These are phyloP conservation scores for Priceomyces melissophilus DNA, from an alignment of 805 yeast genomes.

Conservation along the genomic window DNA sequence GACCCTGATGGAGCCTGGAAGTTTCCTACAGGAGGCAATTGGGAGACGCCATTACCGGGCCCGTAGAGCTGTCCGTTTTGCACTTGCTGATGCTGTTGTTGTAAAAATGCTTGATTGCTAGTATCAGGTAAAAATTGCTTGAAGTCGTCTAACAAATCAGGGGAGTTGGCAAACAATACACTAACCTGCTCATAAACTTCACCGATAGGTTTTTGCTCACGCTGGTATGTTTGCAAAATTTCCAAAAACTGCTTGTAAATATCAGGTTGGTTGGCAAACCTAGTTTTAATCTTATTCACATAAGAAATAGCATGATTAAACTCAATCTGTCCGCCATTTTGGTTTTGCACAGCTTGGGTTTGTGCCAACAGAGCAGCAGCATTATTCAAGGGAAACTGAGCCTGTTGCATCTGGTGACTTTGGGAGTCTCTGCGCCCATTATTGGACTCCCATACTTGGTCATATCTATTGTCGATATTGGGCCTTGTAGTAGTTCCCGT, in stretches of 20 bases:
- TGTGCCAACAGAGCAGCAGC: slow-evolving; percentile 7
- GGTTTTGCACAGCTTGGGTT: slow-evolving; percentile 7
- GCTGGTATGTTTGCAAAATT: slow-evolving; percentile 92
- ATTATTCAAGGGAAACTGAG: slow-evolving; percentile 2
- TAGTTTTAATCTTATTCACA: slow-evolving; percentile 92
- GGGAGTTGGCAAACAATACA: slow-evolving; percentile 82
- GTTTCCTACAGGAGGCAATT: slow-evolving; percentile 85
- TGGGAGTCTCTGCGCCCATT: slow-evolving; percentile 8
- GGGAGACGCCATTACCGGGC: slow-evolving; percentile 32
- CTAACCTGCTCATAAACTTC: slow-evolving; percentile 96
- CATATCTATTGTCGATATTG: slow-evolving; percentile 35
- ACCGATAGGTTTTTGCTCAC: slow-evolving; percentile 91
- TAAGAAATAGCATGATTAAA: slow-evolving; percentile 96
- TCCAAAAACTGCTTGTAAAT: slow-evolving; percentile 93
- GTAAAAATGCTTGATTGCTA: slow-evolving; percentile 32
- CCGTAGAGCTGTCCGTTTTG: slow-evolving; percentile 23
- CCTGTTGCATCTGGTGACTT: slow-evolving; percentile 4
- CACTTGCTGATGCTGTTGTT: slow-evolving; percentile 13
- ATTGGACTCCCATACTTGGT: slow-evolving; percentile 25
- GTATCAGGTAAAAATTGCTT: slow-evolving; percentile 93
- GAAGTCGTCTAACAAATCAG: slow-evolving; percentile 91
- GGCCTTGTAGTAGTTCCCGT: slow-evolving; percentile 79
- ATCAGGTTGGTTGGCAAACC: slow-evolving; percentile 92
- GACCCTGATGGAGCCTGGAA: slow-evolving; percentile 64
- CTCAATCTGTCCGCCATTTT: slow-evolving; percentile 70